Conservation (phyloP, 2,329 filamentous ascomycete genomes). For the Atkinsonella hypoxylon region DNA sequence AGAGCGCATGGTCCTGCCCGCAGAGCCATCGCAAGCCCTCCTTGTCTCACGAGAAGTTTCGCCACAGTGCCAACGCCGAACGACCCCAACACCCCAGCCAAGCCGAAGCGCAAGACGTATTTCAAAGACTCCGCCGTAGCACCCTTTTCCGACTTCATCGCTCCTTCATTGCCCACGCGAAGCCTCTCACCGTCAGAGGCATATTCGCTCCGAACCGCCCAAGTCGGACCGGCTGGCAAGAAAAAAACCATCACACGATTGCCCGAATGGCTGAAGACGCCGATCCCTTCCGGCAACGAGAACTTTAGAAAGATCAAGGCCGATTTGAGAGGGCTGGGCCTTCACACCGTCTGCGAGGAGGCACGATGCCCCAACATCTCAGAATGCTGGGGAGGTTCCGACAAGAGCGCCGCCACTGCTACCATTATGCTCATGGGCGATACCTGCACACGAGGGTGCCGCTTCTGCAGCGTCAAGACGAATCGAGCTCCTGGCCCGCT, state of each 20-base stretch:
- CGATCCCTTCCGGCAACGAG: constrained; percentile 66
- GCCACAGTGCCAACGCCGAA: constrained; percentile 32
- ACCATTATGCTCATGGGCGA: constrained; percentile 99
- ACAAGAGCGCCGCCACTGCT: constrained; percentile 82
- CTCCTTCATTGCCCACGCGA: constrained; percentile 25
- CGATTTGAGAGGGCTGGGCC: constrained; percentile 74
- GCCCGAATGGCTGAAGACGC: constrained; percentile 91
- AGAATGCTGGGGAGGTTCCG: constrained; percentile 90
- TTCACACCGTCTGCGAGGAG: constrained; percentile 97
- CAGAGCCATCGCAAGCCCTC: constrained; percentile 23
- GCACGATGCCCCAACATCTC: constrained; percentile 94
- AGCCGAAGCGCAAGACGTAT: constrained; percentile 32
- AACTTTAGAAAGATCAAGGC: constrained; percentile 95
- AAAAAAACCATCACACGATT: constrained; percentile 60
- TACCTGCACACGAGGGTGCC: constrained; percentile 89
- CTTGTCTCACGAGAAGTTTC: constrained; percentile 25
- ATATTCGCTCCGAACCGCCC: constrained; percentile 48
- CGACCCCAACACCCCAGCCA: constrained; percentile 13
- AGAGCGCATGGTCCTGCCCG: constrained; percentile 31
- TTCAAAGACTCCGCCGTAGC: constrained; percentile 48
- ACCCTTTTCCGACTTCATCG: constrained; percentile 47
- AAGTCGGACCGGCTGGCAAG: constrained; percentile 51
- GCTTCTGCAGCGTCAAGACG: constrained; percentile 97
- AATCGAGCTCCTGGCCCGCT: constrained; percentile 61
- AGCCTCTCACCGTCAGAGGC: constrained; percentile 40